These are phyloP conservation scores for Discostella stelligeroides DNA, from an alignment of 108 stramenopile genomes.

Conservation along the genomic window DNA sequence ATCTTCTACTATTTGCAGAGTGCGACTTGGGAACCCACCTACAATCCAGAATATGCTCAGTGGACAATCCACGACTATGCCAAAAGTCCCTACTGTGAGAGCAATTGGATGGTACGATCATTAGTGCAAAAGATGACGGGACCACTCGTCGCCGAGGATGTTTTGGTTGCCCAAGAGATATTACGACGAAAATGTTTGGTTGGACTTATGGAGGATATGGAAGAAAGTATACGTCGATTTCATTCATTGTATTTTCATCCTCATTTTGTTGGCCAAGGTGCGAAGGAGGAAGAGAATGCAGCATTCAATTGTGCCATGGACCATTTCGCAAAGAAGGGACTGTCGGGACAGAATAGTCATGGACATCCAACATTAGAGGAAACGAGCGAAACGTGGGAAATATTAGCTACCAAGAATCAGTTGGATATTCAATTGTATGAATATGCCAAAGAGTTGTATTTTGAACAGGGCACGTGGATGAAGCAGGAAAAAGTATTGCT, in stretches of 20 bases:
- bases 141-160: slow-evolving; percentile 33
- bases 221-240: slow-evolving; percentile 48
- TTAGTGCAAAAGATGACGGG: slow-evolving; percentile 47
- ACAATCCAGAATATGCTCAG: slow-evolving; percentile 30
- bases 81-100: slow-evolving; percentile 35
- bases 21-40: slow-evolving; percentile 64
- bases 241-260: slow-evolving; percentile 49
- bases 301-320: slow-evolving; percentile 30
- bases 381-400: slow-evolving; percentile 34
- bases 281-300: too few relatives aligned
- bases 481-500: slow-evolving; percentile 36
- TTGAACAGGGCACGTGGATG: slow-evolving; percentile 50
- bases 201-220: slow-evolving; percentile 49
- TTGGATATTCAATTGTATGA: slow-evolving; percentile 51
- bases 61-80: slow-evolving; percentile 60
- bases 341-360: slow-evolving; percentile 30
- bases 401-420: slow-evolving; percentile 45
- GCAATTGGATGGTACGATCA: slow-evolving; percentile 63
- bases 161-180: slow-evolving; percentile 50
- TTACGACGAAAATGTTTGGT: slow-evolving; percentile 45
- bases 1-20: slow-evolving; percentile 64
- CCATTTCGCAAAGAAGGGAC: slow-evolving; percentile 27
- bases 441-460: slow-evolving; percentile 48
- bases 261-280: too few relatives aligned
- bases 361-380: slow-evolving; percentile 45